Evolutionary conservation across 2,329 filamentous ascomycete species (phyloP).

Genomic region (Penicillium expansum): DNA sequence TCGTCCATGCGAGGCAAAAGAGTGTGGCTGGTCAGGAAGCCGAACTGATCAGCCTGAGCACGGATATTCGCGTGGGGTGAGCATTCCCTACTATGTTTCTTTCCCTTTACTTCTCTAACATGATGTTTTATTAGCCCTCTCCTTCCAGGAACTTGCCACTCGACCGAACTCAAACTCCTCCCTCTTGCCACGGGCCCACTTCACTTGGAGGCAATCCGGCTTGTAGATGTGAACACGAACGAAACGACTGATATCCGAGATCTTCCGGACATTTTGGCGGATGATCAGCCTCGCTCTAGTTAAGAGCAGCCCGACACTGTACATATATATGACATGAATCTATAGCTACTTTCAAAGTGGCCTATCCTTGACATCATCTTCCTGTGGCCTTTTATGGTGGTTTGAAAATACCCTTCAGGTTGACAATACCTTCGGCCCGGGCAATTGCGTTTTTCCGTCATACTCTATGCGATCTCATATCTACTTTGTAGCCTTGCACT

Average conservation of each 20-base stretch:
- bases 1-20: constrained; percentile 56
- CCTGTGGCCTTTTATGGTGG: no score
- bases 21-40: constrained; percentile 49
- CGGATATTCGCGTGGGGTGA: constrained; percentile 58
- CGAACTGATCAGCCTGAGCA: constrained; percentile 56
- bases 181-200: constrained; percentile 52
- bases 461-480: not conserved
- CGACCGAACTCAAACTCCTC: constrained; percentile 55
- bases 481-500: not conserved
- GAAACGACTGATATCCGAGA: constrained; percentile 57
- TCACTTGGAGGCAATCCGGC: constrained; percentile 52
- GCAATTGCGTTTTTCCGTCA: not conserved
- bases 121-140: constrained; percentile 45
- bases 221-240: constrained; percentile 56
- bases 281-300: constrained; percentile 24
- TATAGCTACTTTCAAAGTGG: not conserved
- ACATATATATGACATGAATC: constrained; percentile 6
- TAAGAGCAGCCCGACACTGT: not conserved
- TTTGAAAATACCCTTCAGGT: not conserved
- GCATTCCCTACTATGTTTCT: constrained; percentile 22
- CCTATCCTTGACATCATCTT: not conserved
- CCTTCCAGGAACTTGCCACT: constrained; percentile 55
- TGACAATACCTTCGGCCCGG: no score
- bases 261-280: constrained; percentile 54
- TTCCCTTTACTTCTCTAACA: not conserved